Evolutionary conservation across 2,329 filamentous ascomycete species (phyloP), one percentile per base, ranked within the genome.

Genomic region (Cyanodermella asteris): DNA sequence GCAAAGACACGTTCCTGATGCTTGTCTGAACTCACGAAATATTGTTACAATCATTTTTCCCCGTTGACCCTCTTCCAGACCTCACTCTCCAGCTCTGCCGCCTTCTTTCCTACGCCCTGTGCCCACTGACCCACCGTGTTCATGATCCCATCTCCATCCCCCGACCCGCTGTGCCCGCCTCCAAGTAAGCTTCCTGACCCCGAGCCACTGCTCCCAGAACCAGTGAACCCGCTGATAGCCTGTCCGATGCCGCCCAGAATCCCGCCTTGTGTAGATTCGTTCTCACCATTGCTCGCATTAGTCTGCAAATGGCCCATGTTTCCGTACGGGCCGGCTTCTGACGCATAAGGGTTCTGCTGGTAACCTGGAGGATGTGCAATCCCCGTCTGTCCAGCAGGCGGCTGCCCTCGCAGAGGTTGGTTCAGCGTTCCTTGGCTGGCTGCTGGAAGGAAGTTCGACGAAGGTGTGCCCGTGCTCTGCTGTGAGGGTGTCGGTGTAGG

Each of bases 341-440:
- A 41, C 11, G 51, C 51, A 25, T 51, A 43, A 34, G 47, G 40
- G 29, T 55, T 50, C 32, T 61, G 56, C 27, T 47, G 38, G 36
- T 61, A 61, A 8, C 55, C 53, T 0, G 54, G 49, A 13, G 56
- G 56, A 31, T 56, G 51, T 30, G 50, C 45, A 15, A 34, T 22
- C 16, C 24, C 26, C 8, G 19, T 15, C 27, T 25, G 21, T 13
- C 5, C 11, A 12, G 15, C n/a, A 11, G 7, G 14, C 31, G 28
- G 13, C 8, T 19, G 8, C 18, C 18, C 18, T 8, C 18, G 8
- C 8, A n/a, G n/a, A n/a, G n/a, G n/a, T n/a, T n/a, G n/a, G n/a
- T n/a, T n/a, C n/a, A n/a, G n/a, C n/a, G 22, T 5, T 5, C 22
- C 22, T 6, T 14, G 22, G 22, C 11, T 10, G 12, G 34, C 13